These are phyloP conservation scores for Casuarina equisetifolia DNA, from an alignment of 306 rosid genomes.

Conservation along the genomic window DNA sequence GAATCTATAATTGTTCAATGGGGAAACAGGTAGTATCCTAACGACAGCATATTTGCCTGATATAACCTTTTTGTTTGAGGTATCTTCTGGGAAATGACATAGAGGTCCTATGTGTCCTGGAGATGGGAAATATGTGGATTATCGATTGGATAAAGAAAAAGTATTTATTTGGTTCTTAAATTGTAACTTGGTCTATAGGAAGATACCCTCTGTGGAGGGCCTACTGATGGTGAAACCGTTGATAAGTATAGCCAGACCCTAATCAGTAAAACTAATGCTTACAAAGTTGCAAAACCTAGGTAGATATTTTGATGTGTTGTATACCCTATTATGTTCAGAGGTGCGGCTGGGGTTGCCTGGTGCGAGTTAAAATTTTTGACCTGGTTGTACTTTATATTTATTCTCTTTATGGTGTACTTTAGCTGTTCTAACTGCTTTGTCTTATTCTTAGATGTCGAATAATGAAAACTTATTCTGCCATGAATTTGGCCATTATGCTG, in stretches of 20 bases:
- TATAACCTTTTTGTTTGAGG: not conserved
- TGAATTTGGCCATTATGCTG: not conserved
- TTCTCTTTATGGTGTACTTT: not conserved
- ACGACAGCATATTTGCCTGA: not conserved
- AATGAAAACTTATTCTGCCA: not conserved
- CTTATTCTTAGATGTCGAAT: not conserved
- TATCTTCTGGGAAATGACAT: not conserved
- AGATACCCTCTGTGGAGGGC: not conserved
- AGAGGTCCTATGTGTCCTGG: not conserved
- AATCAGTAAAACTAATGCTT: not conserved
- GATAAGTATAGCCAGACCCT: not conserved
- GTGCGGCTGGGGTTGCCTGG: not conserved
- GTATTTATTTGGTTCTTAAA: not conserved
- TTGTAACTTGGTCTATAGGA: not conserved
- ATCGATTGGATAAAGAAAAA: not conserved
- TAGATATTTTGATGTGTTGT: not conserved
- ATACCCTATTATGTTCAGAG: not conserved
- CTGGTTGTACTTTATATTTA: not conserved
- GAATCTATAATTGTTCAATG: not conserved
- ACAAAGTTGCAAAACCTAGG: not conserved
- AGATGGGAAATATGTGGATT: not conserved
- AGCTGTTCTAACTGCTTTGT: not conserved
- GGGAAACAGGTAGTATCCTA: not conserved
- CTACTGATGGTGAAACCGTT: not conserved
- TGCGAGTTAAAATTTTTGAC: not conserved